These are phyloP conservation scores for Penicillium herquei DNA, from an alignment of 495 filamentous ascomycete species.

Conservation along the genomic window DNA sequence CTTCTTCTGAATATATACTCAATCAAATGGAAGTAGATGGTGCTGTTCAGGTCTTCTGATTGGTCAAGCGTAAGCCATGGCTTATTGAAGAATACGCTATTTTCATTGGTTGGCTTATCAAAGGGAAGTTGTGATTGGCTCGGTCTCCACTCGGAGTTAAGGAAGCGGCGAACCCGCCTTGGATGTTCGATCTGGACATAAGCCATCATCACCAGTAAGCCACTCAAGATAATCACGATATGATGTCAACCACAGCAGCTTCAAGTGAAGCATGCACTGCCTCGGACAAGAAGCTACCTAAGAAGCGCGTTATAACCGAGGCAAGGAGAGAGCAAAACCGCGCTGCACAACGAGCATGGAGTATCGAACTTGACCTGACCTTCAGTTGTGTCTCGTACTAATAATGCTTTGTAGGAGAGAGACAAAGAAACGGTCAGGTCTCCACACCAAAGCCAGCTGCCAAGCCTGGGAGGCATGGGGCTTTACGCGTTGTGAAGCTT, in stretches of 20 bases:
- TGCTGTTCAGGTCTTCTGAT: constrained; percentile 5
- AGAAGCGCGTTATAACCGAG: constrained; percentile 36
- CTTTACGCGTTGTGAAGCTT: neutral
- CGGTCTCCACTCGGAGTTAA: neutral
- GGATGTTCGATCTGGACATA: neutral
- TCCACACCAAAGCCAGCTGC: neutral
- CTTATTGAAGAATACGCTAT: constrained; percentile 3
- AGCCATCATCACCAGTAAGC: constrained; percentile 1
- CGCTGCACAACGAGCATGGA: constrained; percentile 38
- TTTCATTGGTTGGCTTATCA: neutral
- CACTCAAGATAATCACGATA: neutral
- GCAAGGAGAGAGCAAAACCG: constrained; percentile 43
- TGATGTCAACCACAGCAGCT: neutral
- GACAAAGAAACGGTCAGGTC: neutral
- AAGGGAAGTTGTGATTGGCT: neutral
- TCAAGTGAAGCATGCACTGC: too few species aligned
- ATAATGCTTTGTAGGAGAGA: constrained; percentile 5
- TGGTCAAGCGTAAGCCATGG: constrained; percentile 24
- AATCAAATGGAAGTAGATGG: neutral
- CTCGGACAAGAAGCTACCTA: neutral
- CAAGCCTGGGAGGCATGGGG: neutral
- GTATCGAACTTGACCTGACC: constrained; percentile 20
- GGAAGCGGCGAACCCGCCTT: too few species aligned
- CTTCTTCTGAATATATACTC: neutral
- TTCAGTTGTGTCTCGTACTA: neutral